phyloP scores from a whole-genome alignment of 305 asterid species.

The Fraxinus xanthoxyloides region DNA sequence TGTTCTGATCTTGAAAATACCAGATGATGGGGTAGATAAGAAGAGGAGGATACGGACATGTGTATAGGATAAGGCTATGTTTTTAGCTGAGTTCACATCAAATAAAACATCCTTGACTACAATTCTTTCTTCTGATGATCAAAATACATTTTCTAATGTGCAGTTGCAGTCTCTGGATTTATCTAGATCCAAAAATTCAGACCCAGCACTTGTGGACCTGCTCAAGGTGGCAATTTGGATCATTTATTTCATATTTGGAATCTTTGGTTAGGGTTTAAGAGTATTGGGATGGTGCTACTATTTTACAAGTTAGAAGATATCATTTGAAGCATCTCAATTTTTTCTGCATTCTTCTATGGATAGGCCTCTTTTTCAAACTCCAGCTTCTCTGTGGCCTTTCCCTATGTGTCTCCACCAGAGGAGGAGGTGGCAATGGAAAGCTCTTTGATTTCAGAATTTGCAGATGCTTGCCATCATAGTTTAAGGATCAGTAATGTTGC shows the following conservation, averaged over 20 bases:
- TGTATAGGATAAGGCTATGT: neutral
- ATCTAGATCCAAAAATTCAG: constrained; percentile 53
- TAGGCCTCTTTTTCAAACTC: constrained; percentile 73
- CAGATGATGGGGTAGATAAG: neutral
- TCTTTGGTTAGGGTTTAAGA: constrained; percentile 18
- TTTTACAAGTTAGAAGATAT: neutral
- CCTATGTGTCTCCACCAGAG: constrained; percentile 65
- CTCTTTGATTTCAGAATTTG: constrained; percentile 71
- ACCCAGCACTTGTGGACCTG: constrained; percentile 60
- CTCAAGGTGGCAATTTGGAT: constrained; percentile 61
- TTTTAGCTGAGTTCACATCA: neutral
- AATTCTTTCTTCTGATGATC: constrained; percentile 15
- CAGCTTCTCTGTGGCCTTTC: constrained; percentile 78
- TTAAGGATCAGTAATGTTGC: constrained; percentile 50
- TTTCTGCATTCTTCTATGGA: constrained; percentile 23
- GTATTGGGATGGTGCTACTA: constrained; percentile 6
- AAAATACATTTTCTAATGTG: constrained; percentile 25
- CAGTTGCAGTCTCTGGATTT: constrained; percentile 69
- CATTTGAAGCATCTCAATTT: constrained; percentile 14
- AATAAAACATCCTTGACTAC: neutral
- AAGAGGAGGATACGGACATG: neutral
- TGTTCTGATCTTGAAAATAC: neutral
- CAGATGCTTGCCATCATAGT: constrained; percentile 58
- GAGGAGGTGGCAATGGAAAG: constrained; percentile 60
- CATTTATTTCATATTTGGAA: neutral